Base-by-base conservation (phyloP, 148 eudicot species). In the Fallopia convolvulus region DNA sequence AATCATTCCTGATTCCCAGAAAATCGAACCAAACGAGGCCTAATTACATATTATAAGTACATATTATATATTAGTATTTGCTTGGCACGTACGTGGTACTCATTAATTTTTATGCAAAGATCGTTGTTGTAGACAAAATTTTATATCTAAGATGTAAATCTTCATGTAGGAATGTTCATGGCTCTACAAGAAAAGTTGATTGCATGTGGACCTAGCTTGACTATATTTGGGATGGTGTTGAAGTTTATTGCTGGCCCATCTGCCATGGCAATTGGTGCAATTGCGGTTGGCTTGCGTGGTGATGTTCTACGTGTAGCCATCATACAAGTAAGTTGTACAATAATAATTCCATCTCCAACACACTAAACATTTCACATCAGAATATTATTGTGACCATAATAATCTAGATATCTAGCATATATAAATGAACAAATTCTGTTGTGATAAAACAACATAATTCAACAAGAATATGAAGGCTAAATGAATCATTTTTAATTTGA, bases 121-220 rank as follows among this genome's bases (percentile, higher is more conserved):
- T n/a, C n/a, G n/a, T n/a, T n/a, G n/a, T n/a, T 10, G 55, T 49
- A 49, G 0, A 36, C 39, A 36, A 36, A 36, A 3, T 2, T 36
- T 36, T 0, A 15, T 53, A 0, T 55, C 11, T 30, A 2, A 32
- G 0, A 26, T 26, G 30, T 26, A 26, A 0, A 26, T n/a, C 40
- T 44, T 5, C 44, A 52, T 81, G 79, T 80, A 95, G 99, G 99
- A 39, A 81, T 89, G 78, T 95, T 95, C 82, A 92, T 95, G 99
- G 99, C 94, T 66, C 75, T 79, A 70, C 97, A 95, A 81, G 86
- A 89, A 86, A 95, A 86, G 79, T 3, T 95, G 17, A 88, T 95
- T 4, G 83, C 91, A 1, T 92, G 99, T 78, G 96, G 99, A 53
- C 86, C 81, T 3, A 81, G 79, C 40, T 77, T 88, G 17, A 78